These are phyloP conservation scores for Phytophthora aleatoria DNA, from an alignment of 352 stramenopile species.

Conservation along the genomic window DNA sequence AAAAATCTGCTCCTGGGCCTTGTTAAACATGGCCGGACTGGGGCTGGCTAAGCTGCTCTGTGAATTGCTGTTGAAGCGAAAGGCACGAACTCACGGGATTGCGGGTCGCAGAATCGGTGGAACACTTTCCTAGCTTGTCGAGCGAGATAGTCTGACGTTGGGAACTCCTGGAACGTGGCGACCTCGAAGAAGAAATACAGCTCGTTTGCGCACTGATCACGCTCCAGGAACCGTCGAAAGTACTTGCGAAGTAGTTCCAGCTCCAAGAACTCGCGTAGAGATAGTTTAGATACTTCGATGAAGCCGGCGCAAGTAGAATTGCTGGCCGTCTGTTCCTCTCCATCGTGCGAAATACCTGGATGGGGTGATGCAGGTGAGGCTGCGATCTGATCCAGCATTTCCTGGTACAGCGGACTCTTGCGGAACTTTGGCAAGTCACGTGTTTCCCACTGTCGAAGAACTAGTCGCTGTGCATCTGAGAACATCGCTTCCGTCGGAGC, in stretches of 20 bases:
- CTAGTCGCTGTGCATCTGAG: conserved; percentile 56
- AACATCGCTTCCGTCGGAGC: conserved; percentile 66
- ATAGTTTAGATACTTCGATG: conserved; percentile 53
- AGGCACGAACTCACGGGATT: conserved; percentile 63
- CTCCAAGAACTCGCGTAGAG: conserved; percentile 67
- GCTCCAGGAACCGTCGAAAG: conserved; percentile 75
- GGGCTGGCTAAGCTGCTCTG: conserved; percentile 40
- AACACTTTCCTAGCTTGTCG: conserved; percentile 73
- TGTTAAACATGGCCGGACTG: conserved; percentile 73
- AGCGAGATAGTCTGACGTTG: conserved; percentile 74
- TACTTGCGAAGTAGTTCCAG: conserved; percentile 57
- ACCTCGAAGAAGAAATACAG: conserved; percentile 83
- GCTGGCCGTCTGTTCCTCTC: conserved; percentile 16
- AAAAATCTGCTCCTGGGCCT: conserved; percentile 71
- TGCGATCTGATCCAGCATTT: conserved; percentile 45
- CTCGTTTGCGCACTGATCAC: conserved; percentile 73
- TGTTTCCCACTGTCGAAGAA: conserved; percentile 61
- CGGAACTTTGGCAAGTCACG: conserved; percentile 53
- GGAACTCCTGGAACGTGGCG: conserved; percentile 70
- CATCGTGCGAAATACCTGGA: conserved; percentile 16
- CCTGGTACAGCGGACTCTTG: conserved; percentile 36
- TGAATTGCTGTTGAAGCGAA: conserved; percentile 35
- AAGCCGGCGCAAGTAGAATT: conserved; percentile 30
- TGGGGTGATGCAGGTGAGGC: conserved; percentile 10
- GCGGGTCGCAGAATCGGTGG: conserved; percentile 63